Evolutionary conservation across 2,329 filamentous ascomycete genomes (phyloP).

Genomic region (Acrodontium crateriforme): DNA sequence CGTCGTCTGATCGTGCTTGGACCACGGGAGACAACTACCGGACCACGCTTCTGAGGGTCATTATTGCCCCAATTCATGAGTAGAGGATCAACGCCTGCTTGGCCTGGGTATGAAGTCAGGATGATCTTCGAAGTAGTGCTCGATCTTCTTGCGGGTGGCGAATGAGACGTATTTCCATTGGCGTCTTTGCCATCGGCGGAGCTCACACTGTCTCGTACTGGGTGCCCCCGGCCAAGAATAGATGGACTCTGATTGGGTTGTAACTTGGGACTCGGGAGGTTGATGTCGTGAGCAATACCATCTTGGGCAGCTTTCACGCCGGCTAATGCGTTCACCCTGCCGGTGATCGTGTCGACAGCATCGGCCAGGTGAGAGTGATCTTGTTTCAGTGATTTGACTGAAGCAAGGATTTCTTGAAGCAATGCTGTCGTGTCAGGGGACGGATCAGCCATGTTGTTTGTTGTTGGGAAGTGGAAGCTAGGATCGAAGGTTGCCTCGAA

Average conservation of each 20-base stretch:
- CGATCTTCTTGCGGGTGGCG: slow-evolving; percentile 25
- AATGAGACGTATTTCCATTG: slow-evolving; percentile 9
- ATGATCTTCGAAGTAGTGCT: slow-evolving; percentile 46
- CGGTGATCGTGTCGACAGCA: slow-evolving; percentile 46
- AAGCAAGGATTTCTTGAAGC: slow-evolving; percentile 42
- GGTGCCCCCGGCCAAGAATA: slow-evolving; percentile 7
- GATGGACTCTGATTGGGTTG: slow-evolving; percentile 3
- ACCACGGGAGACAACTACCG: slow-evolving; percentile 72
- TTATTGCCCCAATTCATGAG: slow-evolving; percentile 74
- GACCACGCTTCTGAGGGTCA: slow-evolving; percentile 63
- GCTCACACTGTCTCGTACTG: slow-evolving; percentile 13
- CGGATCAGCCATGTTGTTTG: neutral
- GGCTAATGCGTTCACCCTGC: slow-evolving; percentile 46
- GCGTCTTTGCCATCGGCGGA: slow-evolving; percentile 13
- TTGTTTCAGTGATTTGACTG: slow-evolving; percentile 40
- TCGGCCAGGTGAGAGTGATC: slow-evolving; percentile 43
- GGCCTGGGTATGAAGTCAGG: slow-evolving; percentile 77
- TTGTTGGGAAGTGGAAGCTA: no score
- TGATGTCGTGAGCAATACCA: slow-evolving; percentile 26
- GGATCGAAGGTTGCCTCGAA: no score
- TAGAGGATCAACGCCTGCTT: slow-evolving; percentile 86
- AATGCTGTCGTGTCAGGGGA: slow-evolving; percentile 14
- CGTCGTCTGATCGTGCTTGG: slow-evolving; percentile 63
- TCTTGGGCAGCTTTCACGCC: slow-evolving; percentile 45
- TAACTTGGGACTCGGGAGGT: slow-evolving; percentile 13